Evolutionary conservation across 2,329 filamentous ascomycete genomes (phyloP).

Genomic region (Aureobasidium sp.): DNA sequence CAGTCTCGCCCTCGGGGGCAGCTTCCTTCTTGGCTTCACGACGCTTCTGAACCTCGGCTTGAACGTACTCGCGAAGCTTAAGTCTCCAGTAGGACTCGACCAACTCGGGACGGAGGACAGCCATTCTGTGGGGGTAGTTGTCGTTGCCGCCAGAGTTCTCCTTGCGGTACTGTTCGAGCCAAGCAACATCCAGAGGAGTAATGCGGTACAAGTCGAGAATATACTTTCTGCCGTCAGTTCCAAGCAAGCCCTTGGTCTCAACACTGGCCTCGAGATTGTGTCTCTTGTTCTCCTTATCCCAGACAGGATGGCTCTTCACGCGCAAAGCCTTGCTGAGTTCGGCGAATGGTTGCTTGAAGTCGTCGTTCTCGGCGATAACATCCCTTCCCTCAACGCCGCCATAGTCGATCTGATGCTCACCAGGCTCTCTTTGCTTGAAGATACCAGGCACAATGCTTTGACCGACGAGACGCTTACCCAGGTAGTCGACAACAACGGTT

Average conservation of each 20-base stretch:
- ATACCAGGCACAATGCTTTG: conserved; percentile 98
- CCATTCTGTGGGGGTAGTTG: conserved; percentile 91
- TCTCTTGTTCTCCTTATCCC: conserved; percentile 90
- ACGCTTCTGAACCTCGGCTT: conserved; percentile 64
- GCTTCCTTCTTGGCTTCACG: conserved; percentile 35
- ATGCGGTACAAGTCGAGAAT: conserved; percentile 95
- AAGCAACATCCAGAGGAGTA: conserved; percentile 81
- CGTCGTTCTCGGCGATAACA: conserved; percentile 81
- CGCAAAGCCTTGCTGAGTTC: conserved; percentile 85
- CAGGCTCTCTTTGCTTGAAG: conserved; percentile 95
- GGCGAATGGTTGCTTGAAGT: conserved; percentile 76
- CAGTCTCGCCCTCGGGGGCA: conserved; percentile 25
- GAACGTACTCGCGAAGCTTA: conserved; percentile 85
- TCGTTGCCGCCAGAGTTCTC: conserved; percentile 37
- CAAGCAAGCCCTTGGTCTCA: conserved; percentile 95
- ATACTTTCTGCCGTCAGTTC: conserved; percentile 94
- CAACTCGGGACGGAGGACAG: conserved; percentile 81
- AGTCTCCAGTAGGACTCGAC: conserved; percentile 77
- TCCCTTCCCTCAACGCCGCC: conserved; percentile 97
- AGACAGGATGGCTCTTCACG: conserved; percentile 91
- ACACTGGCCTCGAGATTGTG: conserved; percentile 93
- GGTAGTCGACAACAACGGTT: conserved; percentile 92
- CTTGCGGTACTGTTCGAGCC: conserved; percentile 70
- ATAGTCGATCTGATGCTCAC: conserved; percentile 98
- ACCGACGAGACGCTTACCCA: conserved; percentile 93